Evolutionary conservation across 495 filamentous ascomycete genomes (phyloP).

Genomic region (Aspergillus campestris): DNA sequence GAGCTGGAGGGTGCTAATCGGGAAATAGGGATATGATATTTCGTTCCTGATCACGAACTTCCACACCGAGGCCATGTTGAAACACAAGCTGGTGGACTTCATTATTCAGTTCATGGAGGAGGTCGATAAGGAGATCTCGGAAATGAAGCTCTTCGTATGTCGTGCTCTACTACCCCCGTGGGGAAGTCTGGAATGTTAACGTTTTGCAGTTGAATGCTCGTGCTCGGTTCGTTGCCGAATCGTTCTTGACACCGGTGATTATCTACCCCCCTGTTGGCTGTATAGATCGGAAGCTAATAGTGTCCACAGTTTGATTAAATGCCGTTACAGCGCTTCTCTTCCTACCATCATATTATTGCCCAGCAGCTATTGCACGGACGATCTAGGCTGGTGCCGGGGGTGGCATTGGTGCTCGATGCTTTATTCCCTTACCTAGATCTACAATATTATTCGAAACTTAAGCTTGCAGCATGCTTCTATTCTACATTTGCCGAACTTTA

Average conservation of each 20-base stretch:
- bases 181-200: slow-evolving; percentile 12
- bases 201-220: slow-evolving; percentile 75
- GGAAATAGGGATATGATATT: slow-evolving; percentile 84
- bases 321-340: slow-evolving; percentile 9
- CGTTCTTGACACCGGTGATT: slow-evolving; percentile 90
- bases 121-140: slow-evolving; percentile 98
- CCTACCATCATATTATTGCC: slow-evolving; percentile 4
- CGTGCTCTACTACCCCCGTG: slow-evolving; percentile 7
- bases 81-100: slow-evolving; percentile 97
- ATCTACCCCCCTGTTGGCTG: background rate
- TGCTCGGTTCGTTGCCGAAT: slow-evolving; percentile 96
- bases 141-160: slow-evolving; percentile 99
- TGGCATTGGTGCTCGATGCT: slow-evolving; percentile 4
- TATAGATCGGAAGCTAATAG: slow-evolving; percentile 6
- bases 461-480: no score
- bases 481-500: no score
- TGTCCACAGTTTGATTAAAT: slow-evolving; percentile 33
- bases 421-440: slow-evolving; percentile 10
- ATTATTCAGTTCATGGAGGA: slow-evolving; percentile 99
- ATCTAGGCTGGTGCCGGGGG: slow-evolving; percentile 16
- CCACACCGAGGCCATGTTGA: slow-evolving; percentile 96
- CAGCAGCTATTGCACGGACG: slow-evolving; percentile 11
- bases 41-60: slow-evolving; percentile 97
- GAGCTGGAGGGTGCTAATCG: slow-evolving; percentile 6
- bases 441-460: background rate